These are phyloP conservation scores for Azolla pinnata DNA, from an alignment of 75 land plant species.

Conservation along the genomic window DNA sequence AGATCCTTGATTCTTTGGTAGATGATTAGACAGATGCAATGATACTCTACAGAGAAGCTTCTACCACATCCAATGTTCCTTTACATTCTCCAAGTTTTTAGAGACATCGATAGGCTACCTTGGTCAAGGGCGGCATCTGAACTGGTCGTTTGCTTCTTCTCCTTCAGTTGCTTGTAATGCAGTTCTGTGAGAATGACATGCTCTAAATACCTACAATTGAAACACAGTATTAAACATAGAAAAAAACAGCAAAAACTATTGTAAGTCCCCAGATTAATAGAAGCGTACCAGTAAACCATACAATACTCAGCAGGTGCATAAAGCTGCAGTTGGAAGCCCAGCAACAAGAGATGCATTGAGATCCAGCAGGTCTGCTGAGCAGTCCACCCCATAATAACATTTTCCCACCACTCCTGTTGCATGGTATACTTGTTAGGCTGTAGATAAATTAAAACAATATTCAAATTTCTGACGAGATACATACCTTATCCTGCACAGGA, in stretches of 20 bases:
- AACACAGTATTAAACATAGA: neutral
- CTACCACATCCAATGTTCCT: too few relatives aligned
- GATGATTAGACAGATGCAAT: neutral
- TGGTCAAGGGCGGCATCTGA: neutral
- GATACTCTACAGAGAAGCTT: too few relatives aligned
- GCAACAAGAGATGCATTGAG: constrained; percentile 54
- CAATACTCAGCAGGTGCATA: constrained; percentile 81
- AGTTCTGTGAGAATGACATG: constrained; percentile 27
- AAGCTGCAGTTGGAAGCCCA: constrained; percentile 87
- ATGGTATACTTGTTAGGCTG: neutral
- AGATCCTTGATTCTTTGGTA: neutral
- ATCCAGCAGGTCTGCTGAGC: constrained; percentile 90
- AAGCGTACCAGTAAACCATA: constrained; percentile 83
- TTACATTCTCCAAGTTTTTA: constrained; percentile 6
- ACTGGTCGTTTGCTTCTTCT: constrained; percentile 9
- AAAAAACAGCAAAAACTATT: neutral
- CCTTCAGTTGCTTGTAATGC: constrained; percentile 31
- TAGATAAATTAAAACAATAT: neutral
- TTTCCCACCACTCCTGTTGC: constrained; percentile 1
- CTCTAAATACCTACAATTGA: constrained; percentile 30
- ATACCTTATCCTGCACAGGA: constrained; percentile 1
- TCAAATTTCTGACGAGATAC: too few relatives aligned
- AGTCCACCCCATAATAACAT: constrained; percentile 37
- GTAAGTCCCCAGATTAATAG: neutral
- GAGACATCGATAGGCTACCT: neutral